These are phyloP conservation scores for Leishmania braziliensis DNA, from an alignment of 208 protist genomes.

Conservation along the genomic window DNA sequence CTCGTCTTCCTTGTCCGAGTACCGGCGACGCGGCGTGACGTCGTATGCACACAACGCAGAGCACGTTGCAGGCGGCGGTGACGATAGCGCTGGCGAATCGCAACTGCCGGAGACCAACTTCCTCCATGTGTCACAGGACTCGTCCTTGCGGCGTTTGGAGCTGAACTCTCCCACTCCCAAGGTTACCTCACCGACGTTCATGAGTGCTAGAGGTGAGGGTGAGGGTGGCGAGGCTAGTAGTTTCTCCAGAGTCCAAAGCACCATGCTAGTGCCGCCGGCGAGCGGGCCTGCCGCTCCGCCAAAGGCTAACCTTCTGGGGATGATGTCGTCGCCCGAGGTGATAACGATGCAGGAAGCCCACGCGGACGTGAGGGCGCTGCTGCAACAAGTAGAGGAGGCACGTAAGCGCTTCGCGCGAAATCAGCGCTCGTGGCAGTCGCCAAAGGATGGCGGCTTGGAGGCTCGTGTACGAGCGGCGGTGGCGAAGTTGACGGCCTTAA, in stretches of 20 bases:
- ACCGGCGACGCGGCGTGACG: conserved; percentile 13
- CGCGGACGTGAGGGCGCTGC: conserved; percentile 5
- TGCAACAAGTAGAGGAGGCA: conserved; percentile 26
- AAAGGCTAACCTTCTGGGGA: not conserved
- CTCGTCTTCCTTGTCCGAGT: conserved; percentile 18
- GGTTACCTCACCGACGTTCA: not conserved
- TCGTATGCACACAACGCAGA: conserved; percentile 8
- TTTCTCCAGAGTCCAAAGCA: no score
- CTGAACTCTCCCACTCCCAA: not conserved
- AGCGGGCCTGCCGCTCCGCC: not conserved
- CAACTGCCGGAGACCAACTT: conserved; percentile 13
- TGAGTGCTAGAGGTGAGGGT: not conserved
- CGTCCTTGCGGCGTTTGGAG: conserved; percentile 11
- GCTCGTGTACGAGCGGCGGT: conserved; percentile 20
- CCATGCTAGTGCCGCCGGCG: not conserved
- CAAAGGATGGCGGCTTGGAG: conserved; percentile 9
- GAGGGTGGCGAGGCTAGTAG: not conserved
- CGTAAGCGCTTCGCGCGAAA: conserved; percentile 15
- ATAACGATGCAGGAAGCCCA: not conserved
- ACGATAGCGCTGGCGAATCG: not conserved
- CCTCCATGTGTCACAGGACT: conserved; percentile 36
- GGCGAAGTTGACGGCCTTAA: conserved; percentile 18
- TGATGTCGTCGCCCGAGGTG: not conserved
- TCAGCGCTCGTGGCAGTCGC: conserved; percentile 2
- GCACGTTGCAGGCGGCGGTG: not conserved